Percentiles rank a stretch among this genome's conserved stretches.
Conservation (phyloP, 192 early-diverging fungal species). For the Linderina pennispora region DNA sequence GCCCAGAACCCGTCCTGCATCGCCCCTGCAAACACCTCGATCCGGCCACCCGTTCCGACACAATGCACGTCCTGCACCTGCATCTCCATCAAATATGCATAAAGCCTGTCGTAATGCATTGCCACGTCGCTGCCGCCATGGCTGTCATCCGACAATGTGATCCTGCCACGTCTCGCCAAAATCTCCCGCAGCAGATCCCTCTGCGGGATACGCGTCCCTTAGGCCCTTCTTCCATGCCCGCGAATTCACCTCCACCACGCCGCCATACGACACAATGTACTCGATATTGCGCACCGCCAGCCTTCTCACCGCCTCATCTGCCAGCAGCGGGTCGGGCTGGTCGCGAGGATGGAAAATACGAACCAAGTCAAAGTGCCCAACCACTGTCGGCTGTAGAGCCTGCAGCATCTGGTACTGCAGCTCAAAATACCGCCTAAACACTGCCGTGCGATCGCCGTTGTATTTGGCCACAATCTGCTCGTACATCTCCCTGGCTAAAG, state of each 20-base stretch:
- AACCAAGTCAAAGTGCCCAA: constrained; percentile 97
- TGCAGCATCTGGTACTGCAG: constrained; percentile 72
- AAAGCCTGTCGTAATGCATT: constrained; percentile 73
- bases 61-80: constrained; percentile 52
- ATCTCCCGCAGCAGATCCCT: constrained; percentile 76
- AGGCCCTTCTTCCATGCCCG: constrained; percentile 90
- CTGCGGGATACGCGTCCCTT: constrained; percentile 79
- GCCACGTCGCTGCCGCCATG: constrained; percentile 88
- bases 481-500: constrained; percentile 61
- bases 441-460: constrained; percentile 24
- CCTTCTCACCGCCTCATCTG: constrained; percentile 36
- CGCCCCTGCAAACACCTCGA: constrained; percentile 17
- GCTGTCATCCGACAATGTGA: constrained; percentile 90
- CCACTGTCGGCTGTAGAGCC: constrained; percentile 65
- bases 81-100: constrained; percentile 63
- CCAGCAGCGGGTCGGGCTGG: constrained; percentile 21
- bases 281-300: constrained; percentile 74
- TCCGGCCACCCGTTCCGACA: constrained; percentile 5
- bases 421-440: constrained; percentile 86
- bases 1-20: constrained; percentile 30
- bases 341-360: constrained; percentile 68
- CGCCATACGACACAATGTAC: constrained; percentile 69
- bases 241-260: constrained; percentile 91
- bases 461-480: constrained; percentile 24
- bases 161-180: constrained; percentile 53